phyloP scores from a whole-genome alignment of 495 filamentous ascomycete species.

The Lasiosphaeria hispida region DNA sequence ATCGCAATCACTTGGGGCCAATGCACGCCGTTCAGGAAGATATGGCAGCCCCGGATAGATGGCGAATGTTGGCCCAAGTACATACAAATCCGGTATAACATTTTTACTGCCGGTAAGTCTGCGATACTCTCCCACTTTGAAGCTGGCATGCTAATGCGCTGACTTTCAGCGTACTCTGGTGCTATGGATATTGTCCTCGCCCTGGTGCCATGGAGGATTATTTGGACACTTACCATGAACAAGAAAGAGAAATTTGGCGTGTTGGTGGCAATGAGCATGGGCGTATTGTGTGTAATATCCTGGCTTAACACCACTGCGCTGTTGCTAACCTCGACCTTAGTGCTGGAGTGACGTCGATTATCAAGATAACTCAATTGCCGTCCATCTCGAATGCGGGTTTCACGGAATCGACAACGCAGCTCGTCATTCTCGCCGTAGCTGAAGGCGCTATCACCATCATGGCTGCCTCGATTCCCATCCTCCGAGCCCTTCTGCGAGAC shows the following conservation, averaged over 20 bases:
- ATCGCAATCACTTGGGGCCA: slow-evolving; percentile 35
- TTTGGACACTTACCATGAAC: slow-evolving; percentile 37
- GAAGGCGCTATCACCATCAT: slow-evolving; percentile 29
- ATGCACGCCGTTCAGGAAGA: slow-evolving; percentile 34
- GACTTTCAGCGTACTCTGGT: background rate
- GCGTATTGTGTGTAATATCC: slow-evolving; percentile 26
- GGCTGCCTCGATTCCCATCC: slow-evolving; percentile 27
- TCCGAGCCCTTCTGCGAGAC: slow-evolving; percentile 17
- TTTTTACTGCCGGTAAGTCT: slow-evolving; percentile 30
- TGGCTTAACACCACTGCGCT: no score
- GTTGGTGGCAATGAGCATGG: slow-evolving; percentile 39
- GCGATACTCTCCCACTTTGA: no score
- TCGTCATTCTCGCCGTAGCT: slow-evolving; percentile 21
- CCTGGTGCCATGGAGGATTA: slow-evolving; percentile 37
- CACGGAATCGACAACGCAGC: slow-evolving; percentile 26
- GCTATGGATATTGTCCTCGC: slow-evolving; percentile 33
- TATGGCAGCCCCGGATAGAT: slow-evolving; percentile 32
- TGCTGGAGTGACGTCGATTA: slow-evolving; percentile 23
- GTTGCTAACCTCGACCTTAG: background rate
- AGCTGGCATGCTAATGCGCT: background rate
- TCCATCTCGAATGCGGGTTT: slow-evolving; percentile 27
- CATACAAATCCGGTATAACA: slow-evolving; percentile 33
- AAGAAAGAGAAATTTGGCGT: slow-evolving; percentile 36
- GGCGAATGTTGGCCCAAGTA: slow-evolving; percentile 29
- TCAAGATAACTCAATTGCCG: slow-evolving; percentile 31